These are phyloP conservation scores for Pseudogymnoascus destructans DNA, from an alignment of 2,329 filamentous ascomycete genomes.

Conservation along the genomic window DNA sequence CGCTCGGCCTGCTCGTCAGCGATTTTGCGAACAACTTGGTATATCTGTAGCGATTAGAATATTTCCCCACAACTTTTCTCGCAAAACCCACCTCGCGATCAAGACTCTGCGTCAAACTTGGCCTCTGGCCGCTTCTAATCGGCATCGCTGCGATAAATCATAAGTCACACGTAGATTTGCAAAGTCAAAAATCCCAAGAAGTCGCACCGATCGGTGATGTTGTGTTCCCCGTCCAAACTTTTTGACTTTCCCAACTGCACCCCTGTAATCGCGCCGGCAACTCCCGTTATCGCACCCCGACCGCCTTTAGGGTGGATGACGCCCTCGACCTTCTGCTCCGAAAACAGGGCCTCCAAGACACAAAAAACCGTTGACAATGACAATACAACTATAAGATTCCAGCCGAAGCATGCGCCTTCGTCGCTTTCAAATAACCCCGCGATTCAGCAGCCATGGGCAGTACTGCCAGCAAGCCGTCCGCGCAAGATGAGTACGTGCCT, in stretches of 20 bases:
- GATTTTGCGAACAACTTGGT: slow-evolving; percentile 66
- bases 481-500: slow-evolving; percentile 67
- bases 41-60: slow-evolving; percentile 37
- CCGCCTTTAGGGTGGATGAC: neutral
- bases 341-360: neutral
- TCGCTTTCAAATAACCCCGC: neutral
- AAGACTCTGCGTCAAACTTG: slow-evolving; percentile 40
- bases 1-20: slow-evolving; percentile 48
- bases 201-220: neutral
- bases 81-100: slow-evolving; percentile 43
- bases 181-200: slow-evolving; percentile 4
- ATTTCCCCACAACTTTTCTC: slow-evolving; percentile 9
- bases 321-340: neutral
- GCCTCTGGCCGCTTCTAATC: slow-evolving; percentile 25
- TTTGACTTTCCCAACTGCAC: neutral
- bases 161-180: neutral
- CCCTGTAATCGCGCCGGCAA: neutral
- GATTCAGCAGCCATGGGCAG: slow-evolving; percentile 44
- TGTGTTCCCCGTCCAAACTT: slow-evolving; percentile 1
- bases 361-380: slow-evolving; percentile 10
- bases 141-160: neutral
- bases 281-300: slow-evolving; percentile 12
- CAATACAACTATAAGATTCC: slow-evolving; percentile 1
- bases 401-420: neutral
- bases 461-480: slow-evolving; percentile 53